Evolutionary conservation across 495 filamentous ascomycete species (phyloP), one percentile per base, ranked within the genome.

Genomic region (Podospora pseudopauciseta): DNA sequence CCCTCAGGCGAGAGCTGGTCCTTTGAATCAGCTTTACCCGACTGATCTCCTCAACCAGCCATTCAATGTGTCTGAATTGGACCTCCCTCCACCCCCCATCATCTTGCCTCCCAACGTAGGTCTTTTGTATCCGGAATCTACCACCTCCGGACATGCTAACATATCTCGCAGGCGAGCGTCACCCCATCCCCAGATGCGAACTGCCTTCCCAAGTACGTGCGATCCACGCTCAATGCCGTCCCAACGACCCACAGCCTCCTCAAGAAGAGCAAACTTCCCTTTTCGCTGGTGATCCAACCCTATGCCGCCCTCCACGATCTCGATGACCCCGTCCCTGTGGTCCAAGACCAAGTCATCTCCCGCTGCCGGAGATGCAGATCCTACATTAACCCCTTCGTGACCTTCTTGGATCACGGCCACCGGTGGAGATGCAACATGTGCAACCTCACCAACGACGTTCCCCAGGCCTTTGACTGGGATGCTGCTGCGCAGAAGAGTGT

Each of bases 371-470:
- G 95, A 74, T 99, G 95, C 79, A 86, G 94, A 67, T 94, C 94
- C 57, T 98, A 98, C 75, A 98, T 98, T 82, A 97, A 98, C 78
- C 93, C 95, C 23, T 99, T 94, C 67, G 95, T 94, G 58, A 92
- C 90, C 63, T 99, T 99, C 84, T 81, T 99, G 56, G 95, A 99
- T 68, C 92, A 98, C 78, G 94, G 94, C 20, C 95, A 99, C 81
- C 87, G 95, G 74, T 98, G 95, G 95, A 89, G 94, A 66, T 99
- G 95, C 80, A 99, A 99, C 80, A 98, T 99, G 94, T 99, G 95
- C 76, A 97, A 97, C 78, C 83, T 99, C 66, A 97, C 94, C 65
- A 99, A 98, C 76, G 95, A 99, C 74, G 96, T 99, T 18, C 95
- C 95, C 9, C 96, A 98, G 80, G 94, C 93, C 5, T 99, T 98